Conservation (phyloP, 2,329 filamentous ascomycete species). For the Aspergillus sojae region DNA sequence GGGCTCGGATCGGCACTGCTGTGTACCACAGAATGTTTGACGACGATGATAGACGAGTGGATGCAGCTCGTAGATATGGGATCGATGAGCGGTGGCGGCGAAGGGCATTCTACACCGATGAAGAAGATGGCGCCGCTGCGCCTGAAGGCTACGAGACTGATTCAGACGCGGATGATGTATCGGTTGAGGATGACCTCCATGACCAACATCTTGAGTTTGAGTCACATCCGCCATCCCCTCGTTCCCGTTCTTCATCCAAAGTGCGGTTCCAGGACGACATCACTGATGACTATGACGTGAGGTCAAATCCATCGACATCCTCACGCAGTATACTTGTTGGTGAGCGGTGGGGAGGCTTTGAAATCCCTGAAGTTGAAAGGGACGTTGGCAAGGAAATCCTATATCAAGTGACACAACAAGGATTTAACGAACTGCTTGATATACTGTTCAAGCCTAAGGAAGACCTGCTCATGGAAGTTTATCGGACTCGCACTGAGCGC, state of each 20-base stretch:
- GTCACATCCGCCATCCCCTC: slow-evolving; percentile 49
- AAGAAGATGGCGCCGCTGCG: slow-evolving; percentile 74
- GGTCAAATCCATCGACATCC: slow-evolving; percentile 73
- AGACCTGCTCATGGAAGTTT: slow-evolving; percentile 70
- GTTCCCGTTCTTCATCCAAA: slow-evolving; percentile 76
- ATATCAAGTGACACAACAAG: slow-evolving; percentile 88
- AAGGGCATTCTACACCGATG: slow-evolving; percentile 79
- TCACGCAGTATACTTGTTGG: slow-evolving; percentile 67
- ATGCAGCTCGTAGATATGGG: slow-evolving; percentile 42
- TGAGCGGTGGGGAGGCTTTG: slow-evolving; percentile 76
- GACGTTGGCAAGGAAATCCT: slow-evolving; percentile 87
- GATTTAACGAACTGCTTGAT: slow-evolving; percentile 90
- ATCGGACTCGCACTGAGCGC: slow-evolving; percentile 64
- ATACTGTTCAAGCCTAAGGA: slow-evolving; percentile 81
- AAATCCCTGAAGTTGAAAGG: slow-evolving; percentile 76
- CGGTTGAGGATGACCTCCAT: slow-evolving; percentile 60
- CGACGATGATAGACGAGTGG: slow-evolving; percentile 40
- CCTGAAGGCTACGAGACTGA: slow-evolving; percentile 62
- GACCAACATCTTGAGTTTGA: slow-evolving; percentile 31
- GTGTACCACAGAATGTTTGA: slow-evolving; percentile 43
- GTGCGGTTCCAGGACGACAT: slow-evolving; percentile 74
- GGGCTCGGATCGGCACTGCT: slow-evolving; percentile 42
- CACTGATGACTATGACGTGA: slow-evolving; percentile 67
- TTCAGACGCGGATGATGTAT: slow-evolving; percentile 43
- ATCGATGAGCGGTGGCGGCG: slow-evolving; percentile 75